Evolutionary conservation across 73 alveolate genomes (phyloP).

Genomic region (Stentor roeselii): DNA sequence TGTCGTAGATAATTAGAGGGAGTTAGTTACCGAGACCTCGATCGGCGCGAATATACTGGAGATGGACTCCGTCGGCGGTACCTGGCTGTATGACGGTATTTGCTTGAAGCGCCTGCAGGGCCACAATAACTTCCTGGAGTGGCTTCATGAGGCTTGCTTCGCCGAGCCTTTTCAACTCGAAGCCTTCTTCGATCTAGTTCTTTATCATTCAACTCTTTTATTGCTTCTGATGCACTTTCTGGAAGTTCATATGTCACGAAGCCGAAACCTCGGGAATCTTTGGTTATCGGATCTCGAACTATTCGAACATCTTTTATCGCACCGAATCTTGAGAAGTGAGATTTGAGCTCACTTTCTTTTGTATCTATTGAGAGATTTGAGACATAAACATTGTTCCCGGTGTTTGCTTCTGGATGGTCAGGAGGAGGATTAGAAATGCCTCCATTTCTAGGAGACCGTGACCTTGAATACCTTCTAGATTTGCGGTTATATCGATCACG

Average conservation of each 20-base stretch:
- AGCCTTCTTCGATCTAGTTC: constrained; percentile 12
- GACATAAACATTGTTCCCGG: constrained; percentile 20
- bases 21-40: too few species aligned
- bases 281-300: constrained; percentile 20
- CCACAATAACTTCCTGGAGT: constrained; percentile 30
- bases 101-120: constrained; percentile 13
- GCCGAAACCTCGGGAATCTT: constrained; percentile 19
- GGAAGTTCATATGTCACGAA: constrained; percentile 24
- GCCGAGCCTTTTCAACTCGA: constrained; percentile 16
- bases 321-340: constrained; percentile 1
- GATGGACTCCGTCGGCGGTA: background rate
- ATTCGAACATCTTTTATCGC: background rate
- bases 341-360: constrained; percentile 5
- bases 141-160: constrained; percentile 27
- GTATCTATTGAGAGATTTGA: constrained; percentile 6
- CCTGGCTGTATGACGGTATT: background rate
- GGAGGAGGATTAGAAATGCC: constrained; percentile 2
- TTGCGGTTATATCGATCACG: background rate
- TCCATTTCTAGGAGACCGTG: constrained; percentile 4
- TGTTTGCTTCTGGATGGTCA: constrained; percentile 10
- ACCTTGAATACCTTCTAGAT: background rate
- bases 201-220: background rate
- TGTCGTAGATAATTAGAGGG: too few species aligned
- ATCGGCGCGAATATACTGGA: too few species aligned
- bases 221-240: constrained; percentile 24